phyloP scores from a whole-genome alignment of 768 basidiomycete genomes.

The Pleurotus citrinopileatus region DNA sequence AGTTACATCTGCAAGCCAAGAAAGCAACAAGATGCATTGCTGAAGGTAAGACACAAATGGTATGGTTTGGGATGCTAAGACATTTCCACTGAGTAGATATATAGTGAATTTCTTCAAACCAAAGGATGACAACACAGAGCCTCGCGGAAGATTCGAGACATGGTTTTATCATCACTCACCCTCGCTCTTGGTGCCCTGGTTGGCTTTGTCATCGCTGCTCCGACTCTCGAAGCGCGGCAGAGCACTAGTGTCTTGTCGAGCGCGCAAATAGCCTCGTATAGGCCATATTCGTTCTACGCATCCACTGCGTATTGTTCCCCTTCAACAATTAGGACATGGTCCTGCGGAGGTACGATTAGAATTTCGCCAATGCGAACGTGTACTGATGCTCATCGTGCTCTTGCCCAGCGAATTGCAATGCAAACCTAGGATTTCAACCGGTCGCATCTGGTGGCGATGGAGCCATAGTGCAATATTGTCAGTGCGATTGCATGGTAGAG shows the following conservation, averaged over 20 bases:
- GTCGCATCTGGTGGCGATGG: conserved; percentile 51
- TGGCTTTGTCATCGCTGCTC: conserved; percentile 15
- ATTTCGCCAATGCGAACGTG: background rate
- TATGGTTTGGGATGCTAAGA: too few species aligned
- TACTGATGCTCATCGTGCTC: background rate
- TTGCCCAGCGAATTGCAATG: conserved; percentile 39
- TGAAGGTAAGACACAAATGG: too few species aligned
- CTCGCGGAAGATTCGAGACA: background rate
- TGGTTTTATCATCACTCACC: background rate
- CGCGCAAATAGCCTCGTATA: conserved; percentile 39
- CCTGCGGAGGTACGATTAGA: conserved; percentile 12
- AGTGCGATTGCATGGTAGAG: background rate
- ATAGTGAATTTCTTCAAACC: too few species aligned
- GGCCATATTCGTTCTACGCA: conserved; percentile 47
- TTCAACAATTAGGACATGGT: conserved; percentile 4
- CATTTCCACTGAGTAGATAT: too few species aligned
- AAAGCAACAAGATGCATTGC: too few species aligned
- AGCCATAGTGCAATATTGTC: conserved; percentile 35
- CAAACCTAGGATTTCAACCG: conserved; percentile 45
- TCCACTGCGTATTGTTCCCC: conserved; percentile 46
- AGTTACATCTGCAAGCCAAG: too few species aligned
- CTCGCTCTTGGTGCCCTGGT: conserved; percentile 8
- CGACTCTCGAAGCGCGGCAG: conserved; percentile 29
- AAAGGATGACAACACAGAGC: background rate
- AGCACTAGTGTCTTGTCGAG: conserved; percentile 36